Percentiles rank a stretch among this genome's conserved stretches.
These are phyloP conservation scores for Kluyveromyces nonfermentans DNA, from an alignment of 805 yeast genomes.

Conservation along the genomic window DNA sequence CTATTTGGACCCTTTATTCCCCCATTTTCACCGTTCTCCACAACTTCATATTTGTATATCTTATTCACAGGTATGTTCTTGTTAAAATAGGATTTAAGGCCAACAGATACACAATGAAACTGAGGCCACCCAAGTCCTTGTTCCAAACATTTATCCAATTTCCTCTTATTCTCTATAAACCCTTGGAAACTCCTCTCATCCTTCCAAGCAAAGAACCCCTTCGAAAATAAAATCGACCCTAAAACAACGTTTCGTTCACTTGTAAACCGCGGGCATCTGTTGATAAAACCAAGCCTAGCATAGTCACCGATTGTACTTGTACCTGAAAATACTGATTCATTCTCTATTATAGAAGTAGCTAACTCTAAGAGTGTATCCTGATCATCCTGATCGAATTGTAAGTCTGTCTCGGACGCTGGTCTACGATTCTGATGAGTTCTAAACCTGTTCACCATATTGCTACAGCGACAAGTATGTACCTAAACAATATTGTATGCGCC, in stretches of 20 bases:
- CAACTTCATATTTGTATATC: conserved; percentile 21
- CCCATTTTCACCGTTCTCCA: conserved; percentile 9
- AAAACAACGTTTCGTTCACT: conserved; percentile 26
- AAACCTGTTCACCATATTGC: background rate
- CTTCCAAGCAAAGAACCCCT: conserved; percentile 33
- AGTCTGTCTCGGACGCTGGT: background rate
- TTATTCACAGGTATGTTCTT: conserved; percentile 23
- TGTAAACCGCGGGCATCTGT: conserved; percentile 22
- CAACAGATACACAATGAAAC: conserved; percentile 26
- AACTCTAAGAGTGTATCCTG: background rate
- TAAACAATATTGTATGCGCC: no score
- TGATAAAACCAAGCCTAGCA: conserved; percentile 20
- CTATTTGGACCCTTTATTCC: conserved; percentile 7
- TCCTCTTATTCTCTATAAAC: conserved; percentile 23
- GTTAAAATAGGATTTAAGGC: conserved; percentile 24
- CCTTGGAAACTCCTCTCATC: conserved; percentile 25
- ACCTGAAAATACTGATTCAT: conserved; percentile 14
- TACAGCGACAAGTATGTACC: background rate
- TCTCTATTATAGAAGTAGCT: background rate
- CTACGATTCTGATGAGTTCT: background rate
- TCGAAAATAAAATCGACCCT: conserved; percentile 26
- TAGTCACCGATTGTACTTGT: conserved; percentile 23
- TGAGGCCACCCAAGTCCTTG: conserved; percentile 30
- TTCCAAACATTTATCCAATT: conserved; percentile 15
- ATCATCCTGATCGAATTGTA: background rate